Percentiles rank a stretch among this genome's conserved stretches.
phyloP scores from a whole-genome alignment of 2,329 filamentous ascomycete species.

The Penicillium hesseltinei region DNA sequence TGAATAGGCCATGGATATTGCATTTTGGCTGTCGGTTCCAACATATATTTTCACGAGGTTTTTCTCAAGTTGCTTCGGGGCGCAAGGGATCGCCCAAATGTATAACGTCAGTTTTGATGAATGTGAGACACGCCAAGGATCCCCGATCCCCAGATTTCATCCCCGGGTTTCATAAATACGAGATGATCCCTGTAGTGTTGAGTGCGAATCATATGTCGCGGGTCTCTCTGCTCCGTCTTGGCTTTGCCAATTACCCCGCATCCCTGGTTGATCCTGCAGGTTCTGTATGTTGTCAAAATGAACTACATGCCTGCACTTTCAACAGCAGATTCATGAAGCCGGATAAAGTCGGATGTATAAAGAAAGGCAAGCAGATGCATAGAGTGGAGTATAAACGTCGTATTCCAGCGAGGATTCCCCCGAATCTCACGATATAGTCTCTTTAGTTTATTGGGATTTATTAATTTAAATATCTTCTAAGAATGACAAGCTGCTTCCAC shows the following conservation, averaged over 20 bases:
- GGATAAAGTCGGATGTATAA: background rate
- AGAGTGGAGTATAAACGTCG: too few species aligned
- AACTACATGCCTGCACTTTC: background rate
- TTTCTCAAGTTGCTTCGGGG: too few species aligned
- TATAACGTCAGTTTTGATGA: background rate
- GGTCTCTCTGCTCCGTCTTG: conserved; percentile 2
- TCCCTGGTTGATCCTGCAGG: background rate
- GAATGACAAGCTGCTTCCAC: background rate
- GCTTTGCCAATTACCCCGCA: background rate
- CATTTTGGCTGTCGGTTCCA: background rate
- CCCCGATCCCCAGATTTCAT: background rate
- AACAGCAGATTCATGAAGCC: background rate
- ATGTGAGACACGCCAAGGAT: background rate
- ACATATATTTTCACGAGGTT: too few species aligned
- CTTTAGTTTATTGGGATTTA: background rate
- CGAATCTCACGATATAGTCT: background rate
- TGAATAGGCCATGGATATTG: background rate
- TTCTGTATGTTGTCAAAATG: background rate
- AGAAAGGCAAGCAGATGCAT: background rate
- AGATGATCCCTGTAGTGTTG: background rate
- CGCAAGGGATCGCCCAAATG: background rate
- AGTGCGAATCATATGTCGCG: background rate
- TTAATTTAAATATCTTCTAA: background rate
- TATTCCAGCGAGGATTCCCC: background rate
- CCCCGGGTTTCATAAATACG: background rate